Conservation (phyloP, 768 basidiomycete genomes). For the Coprinopsis marcescibilis region DNA sequence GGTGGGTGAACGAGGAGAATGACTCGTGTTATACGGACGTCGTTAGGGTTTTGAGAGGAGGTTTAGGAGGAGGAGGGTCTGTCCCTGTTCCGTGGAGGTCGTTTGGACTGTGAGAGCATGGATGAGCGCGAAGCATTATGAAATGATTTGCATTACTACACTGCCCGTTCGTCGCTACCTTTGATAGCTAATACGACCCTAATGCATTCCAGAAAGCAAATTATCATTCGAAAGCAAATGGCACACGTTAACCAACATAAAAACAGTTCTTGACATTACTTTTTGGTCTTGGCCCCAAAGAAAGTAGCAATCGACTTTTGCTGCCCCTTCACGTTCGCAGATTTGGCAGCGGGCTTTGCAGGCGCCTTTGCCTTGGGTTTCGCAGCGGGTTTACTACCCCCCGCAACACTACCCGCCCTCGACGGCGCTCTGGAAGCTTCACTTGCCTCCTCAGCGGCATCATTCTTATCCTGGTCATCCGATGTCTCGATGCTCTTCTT, state of each 20-base stretch:
- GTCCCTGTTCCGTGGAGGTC: not conserved
- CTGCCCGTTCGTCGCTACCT: too few species aligned
- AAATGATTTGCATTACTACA: too few species aligned
- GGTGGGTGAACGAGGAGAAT: conserved; percentile 26
- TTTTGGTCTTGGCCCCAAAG: conserved; percentile 3
- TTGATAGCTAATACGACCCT: too few species aligned
- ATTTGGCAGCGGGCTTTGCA: not conserved
- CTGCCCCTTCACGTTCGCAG: conserved; percentile 2
- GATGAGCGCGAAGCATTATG: too few species aligned
- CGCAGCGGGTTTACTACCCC: not conserved
- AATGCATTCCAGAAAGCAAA: too few species aligned
- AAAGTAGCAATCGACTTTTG: conserved; percentile 1
- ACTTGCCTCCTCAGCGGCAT: not conserved
- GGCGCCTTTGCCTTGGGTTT: conserved; percentile 4
- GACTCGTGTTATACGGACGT: conserved; percentile 28
- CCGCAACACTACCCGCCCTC: not conserved
- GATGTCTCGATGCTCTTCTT: conserved; percentile 13
- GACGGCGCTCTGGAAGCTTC: not conserved
- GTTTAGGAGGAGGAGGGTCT: conserved; percentile 22
- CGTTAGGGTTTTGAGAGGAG: conserved; percentile 21
- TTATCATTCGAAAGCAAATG: too few species aligned
- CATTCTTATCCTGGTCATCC: not conserved
- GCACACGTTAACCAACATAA: too few species aligned
- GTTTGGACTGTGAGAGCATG: not conserved
- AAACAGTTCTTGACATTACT: too few species aligned